phyloP scores from a whole-genome alignment of 257 asterid species.

The Craterostigma plantagineum region DNA sequence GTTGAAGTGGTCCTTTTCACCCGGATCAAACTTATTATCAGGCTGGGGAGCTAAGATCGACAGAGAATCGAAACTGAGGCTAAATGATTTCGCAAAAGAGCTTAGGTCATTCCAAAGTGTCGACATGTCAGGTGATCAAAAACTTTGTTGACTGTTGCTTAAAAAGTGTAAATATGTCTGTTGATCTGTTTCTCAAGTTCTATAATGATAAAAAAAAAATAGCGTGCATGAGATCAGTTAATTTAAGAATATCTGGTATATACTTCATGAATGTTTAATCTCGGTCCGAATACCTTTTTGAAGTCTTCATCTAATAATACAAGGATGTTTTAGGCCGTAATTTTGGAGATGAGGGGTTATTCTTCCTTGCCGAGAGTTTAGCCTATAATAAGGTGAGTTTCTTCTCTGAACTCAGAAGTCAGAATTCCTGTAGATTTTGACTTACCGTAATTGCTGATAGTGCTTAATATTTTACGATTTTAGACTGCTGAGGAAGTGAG shows the following conservation, averaged over 20 bases:
- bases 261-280: too few relatives aligned
- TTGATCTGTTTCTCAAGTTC: too few relatives aligned
- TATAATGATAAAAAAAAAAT: too few relatives aligned
- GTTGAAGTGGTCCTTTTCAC: slow-evolving; percentile 62
- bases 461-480: slow-evolving; percentile 11
- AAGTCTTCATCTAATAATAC: slow-evolving; percentile 13
- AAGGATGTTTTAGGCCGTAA: slow-evolving; percentile 52
- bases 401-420: neutral
- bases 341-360: slow-evolving; percentile 86
- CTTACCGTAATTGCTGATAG: slow-evolving; percentile 8
- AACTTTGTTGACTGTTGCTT: slow-evolving; percentile 7
- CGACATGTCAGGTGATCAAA: slow-evolving; percentile 75
- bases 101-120: slow-evolving; percentile 57
- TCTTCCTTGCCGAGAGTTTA: slow-evolving; percentile 85
- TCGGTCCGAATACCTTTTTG: too few relatives aligned
- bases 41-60: slow-evolving; percentile 45
- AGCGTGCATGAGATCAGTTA: too few relatives aligned
- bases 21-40: slow-evolving; percentile 59
- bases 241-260: too few relatives aligned
- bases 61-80: slow-evolving; percentile 65
- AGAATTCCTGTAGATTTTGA: neutral
- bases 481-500: slow-evolving; percentile 93
- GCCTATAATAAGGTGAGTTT: slow-evolving; percentile 70
- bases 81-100: slow-evolving; percentile 87
- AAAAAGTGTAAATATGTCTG: slow-evolving; percentile 1